phyloP scores from a whole-genome alignment of 176 grass and related monocot genomes.

The Ananas comosus region DNA sequence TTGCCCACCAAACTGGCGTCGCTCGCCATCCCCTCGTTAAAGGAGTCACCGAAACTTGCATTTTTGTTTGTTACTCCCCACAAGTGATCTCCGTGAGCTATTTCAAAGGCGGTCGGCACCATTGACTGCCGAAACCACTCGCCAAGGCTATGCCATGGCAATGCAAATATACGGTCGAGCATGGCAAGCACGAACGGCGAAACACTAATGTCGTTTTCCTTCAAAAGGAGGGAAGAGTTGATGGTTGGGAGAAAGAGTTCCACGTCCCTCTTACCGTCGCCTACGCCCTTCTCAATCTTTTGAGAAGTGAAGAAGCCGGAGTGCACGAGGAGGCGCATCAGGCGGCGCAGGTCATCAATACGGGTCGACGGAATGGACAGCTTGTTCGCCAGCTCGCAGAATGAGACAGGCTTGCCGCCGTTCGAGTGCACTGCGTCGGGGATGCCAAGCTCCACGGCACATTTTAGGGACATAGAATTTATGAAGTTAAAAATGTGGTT shows the following conservation, averaged over 20 bases:
- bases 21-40: slow-evolving; percentile 1
- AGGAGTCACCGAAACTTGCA: background rate
- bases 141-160: background rate
- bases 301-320: slow-evolving; percentile 8
- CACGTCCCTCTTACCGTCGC: background rate
- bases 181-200: background rate
- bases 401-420: slow-evolving; percentile 5
- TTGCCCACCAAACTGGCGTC: background rate
- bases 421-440: slow-evolving; percentile 13
- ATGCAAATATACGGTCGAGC: background rate
- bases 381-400: background rate
- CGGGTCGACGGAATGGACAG: slow-evolving; percentile 8
- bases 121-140: slow-evolving; percentile 10
- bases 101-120: background rate
- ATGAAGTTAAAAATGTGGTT: background rate
- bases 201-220: too few species aligned
- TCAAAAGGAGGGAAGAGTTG: too few species aligned
- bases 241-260: slow-evolving; percentile 5
- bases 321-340: slow-evolving; percentile 21
- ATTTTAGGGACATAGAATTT: slow-evolving; percentile 21
- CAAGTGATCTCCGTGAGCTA: background rate
- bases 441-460: slow-evolving; percentile 24
- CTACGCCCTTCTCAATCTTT: too few species aligned
- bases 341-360: background rate
- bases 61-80: background rate